Evolutionary conservation across 495 filamentous ascomycete species (phyloP).

Genomic region (Xylaria flabelliformis): DNA sequence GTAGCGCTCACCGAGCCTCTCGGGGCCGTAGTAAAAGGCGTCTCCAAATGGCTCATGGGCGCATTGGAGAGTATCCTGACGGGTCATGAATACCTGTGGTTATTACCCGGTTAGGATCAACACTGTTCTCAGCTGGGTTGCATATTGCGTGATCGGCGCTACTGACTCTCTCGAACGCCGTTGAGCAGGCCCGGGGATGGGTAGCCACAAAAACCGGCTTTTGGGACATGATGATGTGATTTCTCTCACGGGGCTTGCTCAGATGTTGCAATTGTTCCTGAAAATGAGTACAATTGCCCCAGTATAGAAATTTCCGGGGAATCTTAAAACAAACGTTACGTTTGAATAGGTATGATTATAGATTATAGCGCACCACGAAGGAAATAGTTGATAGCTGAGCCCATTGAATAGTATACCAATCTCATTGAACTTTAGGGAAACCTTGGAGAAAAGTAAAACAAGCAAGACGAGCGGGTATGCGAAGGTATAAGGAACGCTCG

Average conservation of each 20-base stretch:
- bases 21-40: conserved; percentile 93
- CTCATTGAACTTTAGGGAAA: conserved; percentile 28
- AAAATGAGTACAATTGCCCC: neutral
- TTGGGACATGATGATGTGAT: conserved; percentile 60
- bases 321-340: neutral
- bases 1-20: conserved; percentile 79
- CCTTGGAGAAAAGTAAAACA: conserved; percentile 2
- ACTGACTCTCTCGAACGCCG: conserved; percentile 90
- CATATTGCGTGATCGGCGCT: conserved; percentile 26
- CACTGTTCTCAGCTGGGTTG: conserved; percentile 19
- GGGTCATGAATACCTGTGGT: conserved; percentile 91
- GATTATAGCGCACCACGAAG: conserved; percentile 38
- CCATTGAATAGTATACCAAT: conserved; percentile 29
- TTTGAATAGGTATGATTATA: conserved; percentile 27
- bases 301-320: neutral
- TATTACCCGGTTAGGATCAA: conserved; percentile 14
- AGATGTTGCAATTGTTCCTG: conserved; percentile 38
- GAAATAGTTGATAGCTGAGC: conserved; percentile 35
- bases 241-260: neutral
- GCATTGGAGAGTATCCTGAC: conserved; percentile 75
- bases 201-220: conserved; percentile 92
- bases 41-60: conserved; percentile 97
- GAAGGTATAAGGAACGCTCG: conserved; percentile 11
- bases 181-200: conserved; percentile 92
- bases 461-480: neutral